These are phyloP conservation scores for Hypomontagnella submonticulosa DNA, from an alignment of 495 filamentous ascomycete genomes.

Conservation along the genomic window DNA sequence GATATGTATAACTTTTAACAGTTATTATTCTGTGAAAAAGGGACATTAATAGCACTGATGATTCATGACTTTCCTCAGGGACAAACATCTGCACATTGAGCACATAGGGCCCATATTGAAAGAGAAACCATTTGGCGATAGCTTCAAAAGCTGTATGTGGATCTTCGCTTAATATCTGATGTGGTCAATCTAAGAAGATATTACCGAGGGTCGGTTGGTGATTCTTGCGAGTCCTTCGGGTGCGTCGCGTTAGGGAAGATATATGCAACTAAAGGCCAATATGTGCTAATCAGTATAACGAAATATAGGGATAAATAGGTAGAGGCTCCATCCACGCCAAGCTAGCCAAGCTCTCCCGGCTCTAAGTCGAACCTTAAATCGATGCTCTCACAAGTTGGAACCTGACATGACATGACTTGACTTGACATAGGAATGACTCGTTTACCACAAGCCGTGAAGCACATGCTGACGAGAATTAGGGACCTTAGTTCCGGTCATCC, in stretches of 20 bases:
- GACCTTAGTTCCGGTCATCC: too few relatives aligned
- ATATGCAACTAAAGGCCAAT: not conserved
- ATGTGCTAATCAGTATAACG: not conserved
- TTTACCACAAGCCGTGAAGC: not conserved
- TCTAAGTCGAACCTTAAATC: constrained; percentile 14
- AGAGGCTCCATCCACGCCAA: constrained; percentile 12
- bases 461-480: too few relatives aligned
- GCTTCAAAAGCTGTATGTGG: not conserved
- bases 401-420: too few relatives aligned
- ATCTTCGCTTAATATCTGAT: not conserved
- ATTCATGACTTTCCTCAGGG: constrained; percentile 14
- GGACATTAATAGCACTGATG: not conserved
- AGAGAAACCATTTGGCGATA: not conserved
- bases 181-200: not conserved
- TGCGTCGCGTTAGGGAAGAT: not conserved
- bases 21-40: too few relatives aligned
- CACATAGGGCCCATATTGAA: not conserved
- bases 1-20: too few relatives aligned
- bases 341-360: not conserved
- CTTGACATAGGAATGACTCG: constrained; percentile 21
- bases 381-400: constrained; percentile 4
- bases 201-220: not conserved
- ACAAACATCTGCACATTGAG: not conserved
- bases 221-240: not conserved
- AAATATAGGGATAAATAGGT: constrained; percentile 1